Conservation (phyloP, 345 rosid species). For the Brassica nigra region DNA sequence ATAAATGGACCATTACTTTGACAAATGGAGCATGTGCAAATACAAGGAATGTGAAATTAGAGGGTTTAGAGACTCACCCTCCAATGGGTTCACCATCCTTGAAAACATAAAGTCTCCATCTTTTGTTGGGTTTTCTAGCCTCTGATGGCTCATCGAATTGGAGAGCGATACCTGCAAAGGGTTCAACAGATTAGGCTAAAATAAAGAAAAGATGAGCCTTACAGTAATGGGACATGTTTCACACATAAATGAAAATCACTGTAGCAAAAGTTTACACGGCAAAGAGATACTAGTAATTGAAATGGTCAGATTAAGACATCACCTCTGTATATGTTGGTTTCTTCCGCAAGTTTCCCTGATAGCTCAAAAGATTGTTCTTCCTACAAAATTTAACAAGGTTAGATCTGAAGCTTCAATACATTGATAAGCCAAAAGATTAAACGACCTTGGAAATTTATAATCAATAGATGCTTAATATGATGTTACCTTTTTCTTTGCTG, state of each 20-base stretch:
- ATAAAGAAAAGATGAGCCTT: neutral
- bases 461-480: slow-evolving; percentile 2
- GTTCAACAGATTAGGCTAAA: slow-evolving; percentile 7
- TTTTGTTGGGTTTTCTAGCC: slow-evolving; percentile 72
- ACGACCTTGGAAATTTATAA: neutral
- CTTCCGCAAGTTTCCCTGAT: slow-evolving; percentile 97
- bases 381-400: slow-evolving; percentile 48
- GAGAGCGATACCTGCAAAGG: slow-evolving; percentile 67
- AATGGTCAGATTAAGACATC: slow-evolving; percentile 5
- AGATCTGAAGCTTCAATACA: slow-evolving; percentile 1
- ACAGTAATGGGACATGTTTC: neutral
- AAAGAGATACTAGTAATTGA: neutral
- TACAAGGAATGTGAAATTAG: neutral
- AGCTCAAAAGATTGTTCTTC: slow-evolving; percentile 87
- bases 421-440: neutral
- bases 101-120: slow-evolving; percentile 22
- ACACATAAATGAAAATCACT: slow-evolving; percentile 4
- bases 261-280: neutral
- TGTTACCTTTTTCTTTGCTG: slow-evolving; percentile 72
- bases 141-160: slow-evolving; percentile 92
- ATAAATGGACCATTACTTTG: slow-evolving; percentile 1
- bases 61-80: no score
- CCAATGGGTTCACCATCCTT: neutral
- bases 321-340: slow-evolving; percentile 93
- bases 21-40: neutral